phyloP scores from a whole-genome alignment of 2,329 filamentous ascomycete species.

The Fusarium chuoi region DNA sequence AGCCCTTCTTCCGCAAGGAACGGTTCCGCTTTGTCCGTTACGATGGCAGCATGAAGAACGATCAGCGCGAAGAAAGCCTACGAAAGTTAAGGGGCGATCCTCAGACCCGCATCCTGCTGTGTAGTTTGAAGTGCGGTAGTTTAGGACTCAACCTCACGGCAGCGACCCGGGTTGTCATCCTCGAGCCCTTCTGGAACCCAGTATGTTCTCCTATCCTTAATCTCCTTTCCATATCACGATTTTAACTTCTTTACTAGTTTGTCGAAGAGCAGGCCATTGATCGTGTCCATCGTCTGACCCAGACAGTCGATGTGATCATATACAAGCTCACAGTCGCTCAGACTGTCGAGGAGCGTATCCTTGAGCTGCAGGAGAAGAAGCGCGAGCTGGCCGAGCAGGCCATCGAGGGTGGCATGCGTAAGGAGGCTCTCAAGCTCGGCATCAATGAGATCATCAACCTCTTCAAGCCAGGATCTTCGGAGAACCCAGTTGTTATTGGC shows the following conservation, averaged over 20 bases:
- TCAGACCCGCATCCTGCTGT: constrained; percentile 83
- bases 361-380: constrained; percentile 95
- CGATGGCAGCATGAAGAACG: constrained; percentile 94
- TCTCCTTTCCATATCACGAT: not conserved
- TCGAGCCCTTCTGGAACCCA: constrained; percentile 99
- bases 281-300: constrained; percentile 96
- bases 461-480: constrained; percentile 73
- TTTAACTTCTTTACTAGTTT: constrained; percentile 66
- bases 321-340: constrained; percentile 91
- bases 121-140: constrained; percentile 92
- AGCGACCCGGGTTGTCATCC: constrained; percentile 89
- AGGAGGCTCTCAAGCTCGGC: constrained; percentile 81
- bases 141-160: constrained; percentile 94
- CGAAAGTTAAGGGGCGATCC: constrained; percentile 79
- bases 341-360: constrained; percentile 92
- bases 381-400: constrained; percentile 89
- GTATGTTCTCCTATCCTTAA: constrained; percentile 58
- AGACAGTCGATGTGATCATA: constrained; percentile 92
- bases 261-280: constrained; percentile 99
- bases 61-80: constrained; percentile 88
- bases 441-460: constrained; percentile 94
- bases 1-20: constrained; percentile 84
- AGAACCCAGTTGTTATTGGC: constrained; percentile 31
- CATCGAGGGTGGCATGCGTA: constrained; percentile 83
- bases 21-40: constrained; percentile 87